These are phyloP conservation scores for Nannizziopsis arthrosporioides DNA, from an alignment of 2,329 filamentous ascomycete genomes.

Conservation along the genomic window DNA sequence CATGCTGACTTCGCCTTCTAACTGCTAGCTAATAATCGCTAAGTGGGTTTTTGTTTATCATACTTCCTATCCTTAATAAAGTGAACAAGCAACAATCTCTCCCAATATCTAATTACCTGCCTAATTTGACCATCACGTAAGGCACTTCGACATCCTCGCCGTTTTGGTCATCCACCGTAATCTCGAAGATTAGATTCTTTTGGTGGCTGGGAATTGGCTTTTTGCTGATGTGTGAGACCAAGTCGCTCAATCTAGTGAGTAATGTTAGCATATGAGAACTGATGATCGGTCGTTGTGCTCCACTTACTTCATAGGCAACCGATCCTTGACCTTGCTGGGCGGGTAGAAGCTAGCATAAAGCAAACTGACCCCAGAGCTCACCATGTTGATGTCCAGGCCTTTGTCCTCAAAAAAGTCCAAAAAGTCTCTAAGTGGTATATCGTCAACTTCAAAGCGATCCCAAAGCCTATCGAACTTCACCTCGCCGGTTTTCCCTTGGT, in stretches of 20 bases:
- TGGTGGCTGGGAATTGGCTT: conserved; percentile 84
- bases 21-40: background rate
- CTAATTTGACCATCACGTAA: conserved; percentile 80
- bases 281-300: background rate
- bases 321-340: conserved; percentile 68
- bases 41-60: background rate
- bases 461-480: conserved; percentile 90
- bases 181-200: conserved; percentile 92
- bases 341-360: conserved; percentile 91
- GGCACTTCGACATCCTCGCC: conserved; percentile 95
- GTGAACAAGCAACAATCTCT: background rate
- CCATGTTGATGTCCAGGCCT: conserved; percentile 76
- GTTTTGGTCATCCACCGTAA: conserved; percentile 76
- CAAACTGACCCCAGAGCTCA: conserved; percentile 93
- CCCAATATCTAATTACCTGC: conserved; percentile 17
- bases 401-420: conserved; percentile 68
- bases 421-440: conserved; percentile 76
- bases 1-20: background rate
- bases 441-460: conserved; percentile 86
- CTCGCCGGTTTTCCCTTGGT: conserved; percentile 64
- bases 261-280: conserved; percentile 23
- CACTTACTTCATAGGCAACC: conserved; percentile 56
- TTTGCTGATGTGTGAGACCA: conserved; percentile 82
- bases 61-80: background rate
- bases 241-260: conserved; percentile 60